These are phyloP conservation scores for Spergularia azorica DNA, from an alignment of 179 eudicot species.

Conservation along the genomic window DNA sequence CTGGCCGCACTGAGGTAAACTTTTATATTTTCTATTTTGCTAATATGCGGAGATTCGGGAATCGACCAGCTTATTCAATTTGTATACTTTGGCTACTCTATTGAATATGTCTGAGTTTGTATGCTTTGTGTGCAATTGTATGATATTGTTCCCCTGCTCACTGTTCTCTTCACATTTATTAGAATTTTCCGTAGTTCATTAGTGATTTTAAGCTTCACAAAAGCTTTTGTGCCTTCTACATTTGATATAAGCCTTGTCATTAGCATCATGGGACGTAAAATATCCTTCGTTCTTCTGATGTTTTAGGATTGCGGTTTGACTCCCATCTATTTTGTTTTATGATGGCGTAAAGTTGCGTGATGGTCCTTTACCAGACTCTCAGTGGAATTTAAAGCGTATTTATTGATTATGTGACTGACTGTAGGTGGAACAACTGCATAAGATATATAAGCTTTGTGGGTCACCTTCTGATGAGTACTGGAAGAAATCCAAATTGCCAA, in stretches of 20 bases:
- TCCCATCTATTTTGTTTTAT: not conserved
- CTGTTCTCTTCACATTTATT: not conserved
- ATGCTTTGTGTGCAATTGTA: slow-evolving; percentile 3
- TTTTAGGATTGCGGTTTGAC: not conserved
- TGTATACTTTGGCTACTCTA: not conserved
- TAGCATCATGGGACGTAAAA: not conserved
- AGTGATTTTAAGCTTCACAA: slow-evolving; percentile 1
- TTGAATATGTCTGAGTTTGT: not conserved
- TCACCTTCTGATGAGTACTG: slow-evolving; percentile 95
- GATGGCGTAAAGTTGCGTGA: not conserved
- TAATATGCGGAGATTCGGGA: not conserved
- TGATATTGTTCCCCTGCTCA: not conserved
- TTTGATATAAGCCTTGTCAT: not conserved
- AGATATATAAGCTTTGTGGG: slow-evolving; percentile 84
- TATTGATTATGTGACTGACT: slow-evolving; percentile 9
- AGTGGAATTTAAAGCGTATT: not conserved
- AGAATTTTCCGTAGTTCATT: not conserved
- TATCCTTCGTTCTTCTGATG: not conserved
- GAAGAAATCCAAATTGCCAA: slow-evolving; percentile 83
- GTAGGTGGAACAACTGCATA: slow-evolving; percentile 91
- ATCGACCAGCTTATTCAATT: not conserved
- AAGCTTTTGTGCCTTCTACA: not conserved
- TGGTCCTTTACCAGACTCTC: slow-evolving; percentile 8
- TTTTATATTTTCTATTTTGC: not conserved
- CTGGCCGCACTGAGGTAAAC: slow-evolving; percentile 84